phyloP scores from a whole-genome alignment of 164 flowering plant species.

The Piper betle region DNA sequence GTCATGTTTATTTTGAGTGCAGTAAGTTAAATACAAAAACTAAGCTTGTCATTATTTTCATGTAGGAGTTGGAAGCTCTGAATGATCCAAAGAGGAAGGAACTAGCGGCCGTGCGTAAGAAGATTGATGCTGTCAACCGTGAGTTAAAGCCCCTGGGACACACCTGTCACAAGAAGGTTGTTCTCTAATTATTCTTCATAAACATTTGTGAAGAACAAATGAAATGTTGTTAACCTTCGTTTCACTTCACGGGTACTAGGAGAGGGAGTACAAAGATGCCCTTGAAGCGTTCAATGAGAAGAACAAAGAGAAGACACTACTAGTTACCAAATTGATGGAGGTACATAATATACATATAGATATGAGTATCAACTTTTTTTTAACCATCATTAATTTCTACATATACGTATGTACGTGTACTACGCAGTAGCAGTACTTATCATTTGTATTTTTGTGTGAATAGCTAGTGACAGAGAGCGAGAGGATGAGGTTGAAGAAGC shows the following conservation, averaged over 20 bases:
- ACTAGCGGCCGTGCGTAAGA: slow-evolving; percentile 64
- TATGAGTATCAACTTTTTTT: too few relatives aligned
- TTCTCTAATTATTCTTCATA: too few relatives aligned
- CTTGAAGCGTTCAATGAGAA: slow-evolving; percentile 77
- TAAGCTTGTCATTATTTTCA: too few relatives aligned
- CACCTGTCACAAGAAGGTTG: slow-evolving; percentile 86
- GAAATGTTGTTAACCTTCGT: too few relatives aligned
- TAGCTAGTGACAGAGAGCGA: slow-evolving; percentile 86
- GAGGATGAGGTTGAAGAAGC: slow-evolving; percentile 67
- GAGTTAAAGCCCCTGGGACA: slow-evolving; percentile 78
- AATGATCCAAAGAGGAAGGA: slow-evolving; percentile 94
- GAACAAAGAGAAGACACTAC: slow-evolving; percentile 65
- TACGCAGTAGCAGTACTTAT: too few relatives aligned
- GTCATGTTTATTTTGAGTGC: too few relatives aligned
- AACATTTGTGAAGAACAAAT: too few relatives aligned
- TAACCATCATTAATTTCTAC: too few relatives aligned
- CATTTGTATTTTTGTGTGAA: neutral
- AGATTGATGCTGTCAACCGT: slow-evolving; percentile 65
- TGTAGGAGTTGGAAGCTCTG: slow-evolving; percentile 71
- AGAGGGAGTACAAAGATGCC: slow-evolving; percentile 78
- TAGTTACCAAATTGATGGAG: slow-evolving; percentile 71
- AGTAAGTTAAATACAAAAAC: too few relatives aligned
- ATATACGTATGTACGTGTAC: too few relatives aligned
- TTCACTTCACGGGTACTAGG: slow-evolving; percentile 24
- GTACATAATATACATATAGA: too few relatives aligned